Conservation (phyloP, 192 early-diverging fungal genomes). For the Physocladia obscura region DNA sequence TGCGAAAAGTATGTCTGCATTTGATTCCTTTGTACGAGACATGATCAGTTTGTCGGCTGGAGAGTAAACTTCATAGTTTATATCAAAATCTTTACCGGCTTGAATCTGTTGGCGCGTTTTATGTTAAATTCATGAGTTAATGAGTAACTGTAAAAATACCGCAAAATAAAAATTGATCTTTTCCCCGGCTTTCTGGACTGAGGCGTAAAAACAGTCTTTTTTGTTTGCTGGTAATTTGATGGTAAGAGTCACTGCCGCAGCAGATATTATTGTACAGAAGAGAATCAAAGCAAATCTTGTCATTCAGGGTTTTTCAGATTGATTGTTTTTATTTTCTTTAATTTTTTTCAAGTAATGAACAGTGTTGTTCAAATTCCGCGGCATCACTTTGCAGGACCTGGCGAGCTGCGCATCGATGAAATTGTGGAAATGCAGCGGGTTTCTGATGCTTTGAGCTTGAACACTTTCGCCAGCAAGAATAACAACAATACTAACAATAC, state of each 20-base stretch:
- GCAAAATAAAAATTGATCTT: constrained; percentile 30
- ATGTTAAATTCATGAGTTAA: not conserved
- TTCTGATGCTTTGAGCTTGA: too few relatives aligned
- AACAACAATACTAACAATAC: too few relatives aligned
- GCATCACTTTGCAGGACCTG: too few relatives aligned
- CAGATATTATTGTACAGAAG: too few relatives aligned
- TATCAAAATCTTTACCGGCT: constrained; percentile 91
- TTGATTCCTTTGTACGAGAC: constrained; percentile 78
- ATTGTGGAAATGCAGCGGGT: too few relatives aligned
- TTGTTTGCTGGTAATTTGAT: constrained; percentile 86
- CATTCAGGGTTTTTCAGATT: too few relatives aligned
- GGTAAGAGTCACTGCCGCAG: constrained; percentile 69
- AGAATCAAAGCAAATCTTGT: too few relatives aligned
- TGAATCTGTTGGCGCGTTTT: constrained; percentile 67
- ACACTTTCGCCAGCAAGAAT: too few relatives aligned
- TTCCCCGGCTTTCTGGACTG: not conserved
- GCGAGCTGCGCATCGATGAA: too few relatives aligned
- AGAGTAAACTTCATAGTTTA: constrained; percentile 84
- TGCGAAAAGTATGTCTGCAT: constrained; percentile 91
- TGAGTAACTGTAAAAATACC: constrained; percentile 3
- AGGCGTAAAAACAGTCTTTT: constrained; percentile 86
- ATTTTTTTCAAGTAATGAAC: too few relatives aligned
- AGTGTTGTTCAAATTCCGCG: too few relatives aligned
- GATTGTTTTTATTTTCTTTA: too few relatives aligned
- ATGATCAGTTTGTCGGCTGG: constrained; percentile 71